Conservation (phyloP, 768 basidiomycete genomes). For the Tremella mesenterica region DNA sequence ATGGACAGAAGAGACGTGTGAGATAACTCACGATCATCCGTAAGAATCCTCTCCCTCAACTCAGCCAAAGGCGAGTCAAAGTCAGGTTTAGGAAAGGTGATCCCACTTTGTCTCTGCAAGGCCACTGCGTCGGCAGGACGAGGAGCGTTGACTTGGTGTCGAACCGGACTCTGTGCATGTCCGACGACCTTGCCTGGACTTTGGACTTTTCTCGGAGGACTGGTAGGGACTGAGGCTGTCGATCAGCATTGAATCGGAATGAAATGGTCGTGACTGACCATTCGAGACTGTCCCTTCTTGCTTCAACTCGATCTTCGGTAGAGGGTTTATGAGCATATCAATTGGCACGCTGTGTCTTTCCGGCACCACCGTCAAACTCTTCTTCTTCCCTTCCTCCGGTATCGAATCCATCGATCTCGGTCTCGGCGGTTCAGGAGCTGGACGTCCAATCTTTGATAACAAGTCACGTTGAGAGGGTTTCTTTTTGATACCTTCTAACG, state of each 20-base stretch:
- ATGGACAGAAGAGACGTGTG: not conserved
- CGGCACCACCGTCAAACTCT: constrained; percentile 14
- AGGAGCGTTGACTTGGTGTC: not conserved
- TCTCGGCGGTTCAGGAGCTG: constrained; percentile 31
- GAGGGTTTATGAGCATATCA: constrained; percentile 15
- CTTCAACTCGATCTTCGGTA: too few relatives aligned
- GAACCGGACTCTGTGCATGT: not conserved
- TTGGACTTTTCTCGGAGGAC: not conserved
- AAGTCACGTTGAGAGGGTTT: constrained; percentile 12
- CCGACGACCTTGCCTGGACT: not conserved
- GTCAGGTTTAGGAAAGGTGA: not conserved
- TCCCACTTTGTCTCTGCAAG: not conserved
- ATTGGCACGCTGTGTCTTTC: constrained; percentile 18
- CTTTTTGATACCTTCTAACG: constrained; percentile 20
- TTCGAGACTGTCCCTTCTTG: too few relatives aligned
- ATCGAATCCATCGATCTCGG: constrained; percentile 17
- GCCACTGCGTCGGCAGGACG: not conserved
- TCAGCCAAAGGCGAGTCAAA: constrained; percentile 12
- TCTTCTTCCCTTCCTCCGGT: constrained; percentile 5
- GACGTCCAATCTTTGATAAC: constrained; percentile 17
- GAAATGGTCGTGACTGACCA: too few relatives aligned
- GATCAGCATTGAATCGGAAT: too few relatives aligned
- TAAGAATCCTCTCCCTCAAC: constrained; percentile 19
- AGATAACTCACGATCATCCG: constrained; percentile 14
- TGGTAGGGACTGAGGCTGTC: not conserved